Base-by-base conservation (phyloP, 768 basidiomycete genomes). In the Kwoniella sp. region DNA sequence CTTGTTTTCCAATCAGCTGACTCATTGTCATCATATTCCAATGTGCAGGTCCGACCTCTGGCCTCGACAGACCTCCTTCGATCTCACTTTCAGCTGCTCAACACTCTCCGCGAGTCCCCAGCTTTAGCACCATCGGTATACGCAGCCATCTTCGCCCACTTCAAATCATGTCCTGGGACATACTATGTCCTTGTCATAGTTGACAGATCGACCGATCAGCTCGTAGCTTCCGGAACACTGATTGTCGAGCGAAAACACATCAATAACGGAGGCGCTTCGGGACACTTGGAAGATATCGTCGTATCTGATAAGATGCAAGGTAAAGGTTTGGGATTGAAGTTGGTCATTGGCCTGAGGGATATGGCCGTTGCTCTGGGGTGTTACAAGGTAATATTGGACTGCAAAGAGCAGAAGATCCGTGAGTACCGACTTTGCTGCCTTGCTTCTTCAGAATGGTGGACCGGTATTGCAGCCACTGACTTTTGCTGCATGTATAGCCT, bases 301-400 rank as follows among this genome's bases (percentile, higher is more conserved):
- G 93, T 99, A n/a, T 86, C 89, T 81, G 87, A 88, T 80, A 83
- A 78, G 55, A 86, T 88, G 81, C 92, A 95, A 83, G 95, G 95
- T 36, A 89, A 88, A 82, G 92, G 91, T 77, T 83, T 99, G 37
- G 95, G 95, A 0, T 79, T 88, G 81, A 85, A 88, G 69, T 82
- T 98, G 70, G 91, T 99, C 72, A 84, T 89, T 70, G 90, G 90
- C 5, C 84, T 98, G 74, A 90, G 88, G 0, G 84, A 84, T 55
- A 87, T 98, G 78, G 90, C 76, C 89, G 95, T 85, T 82, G 80
- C 66, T 82, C 83, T 68, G 88, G 93, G 49, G 85, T 90, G 80
- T 58, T 99, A 98, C 83, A 98, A 98, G 88, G 92, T 92, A 5
- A 95, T 97, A 69, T 81, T 99, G 76, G 92, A 97, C 80, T 99